Conservation (phyloP, 495 filamentous ascomycete species). For the Hyphodiscus hymeniophilus region DNA sequence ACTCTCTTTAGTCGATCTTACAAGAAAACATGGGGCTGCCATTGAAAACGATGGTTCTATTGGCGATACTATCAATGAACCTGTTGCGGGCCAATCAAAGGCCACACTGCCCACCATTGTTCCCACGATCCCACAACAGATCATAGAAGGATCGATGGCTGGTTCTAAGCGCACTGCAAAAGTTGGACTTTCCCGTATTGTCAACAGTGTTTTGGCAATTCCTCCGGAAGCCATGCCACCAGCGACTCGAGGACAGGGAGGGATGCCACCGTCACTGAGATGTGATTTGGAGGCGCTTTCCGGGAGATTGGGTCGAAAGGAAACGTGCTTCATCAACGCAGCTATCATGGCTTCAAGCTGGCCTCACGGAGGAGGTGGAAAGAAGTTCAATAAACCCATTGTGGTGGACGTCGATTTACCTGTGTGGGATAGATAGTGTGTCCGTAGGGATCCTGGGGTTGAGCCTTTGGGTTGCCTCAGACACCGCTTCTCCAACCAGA, state of each 20-base stretch:
- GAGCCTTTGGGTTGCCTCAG: too few species aligned
- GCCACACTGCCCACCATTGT: too few species aligned
- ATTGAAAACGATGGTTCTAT: slow-evolving; percentile 24
- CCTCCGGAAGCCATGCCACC: slow-evolving; percentile 5
- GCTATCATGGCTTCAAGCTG: slow-evolving; percentile 61
- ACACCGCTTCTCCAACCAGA: too few species aligned
- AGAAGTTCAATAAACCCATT: slow-evolving; percentile 64
- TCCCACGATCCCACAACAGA: neutral
- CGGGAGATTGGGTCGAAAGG: slow-evolving; percentile 43
- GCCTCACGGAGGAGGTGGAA: slow-evolving; percentile 48
- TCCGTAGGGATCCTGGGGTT: too few species aligned
- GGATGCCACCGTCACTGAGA: slow-evolving; percentile 27
- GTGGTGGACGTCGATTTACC: slow-evolving; percentile 71
- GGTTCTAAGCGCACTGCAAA: neutral
- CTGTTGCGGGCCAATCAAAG: too few species aligned
- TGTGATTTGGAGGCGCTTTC: slow-evolving; percentile 34
- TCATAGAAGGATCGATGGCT: neutral
- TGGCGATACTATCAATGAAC: neutral
- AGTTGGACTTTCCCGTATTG: neutral
- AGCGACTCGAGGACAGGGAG: slow-evolving; percentile 29
- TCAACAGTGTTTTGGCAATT: slow-evolving; percentile 2
- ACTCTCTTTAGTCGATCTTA: slow-evolving; percentile 47
- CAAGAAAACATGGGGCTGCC: slow-evolving; percentile 16
- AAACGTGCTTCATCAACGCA: slow-evolving; percentile 74
- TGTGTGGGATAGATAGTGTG: slow-evolving; percentile 27